Percentiles rank a stretch among this genome's conserved stretches.
These are phyloP conservation scores for Rhododendron simsii DNA, from an alignment of 148 eudicot genomes.

Conservation along the genomic window DNA sequence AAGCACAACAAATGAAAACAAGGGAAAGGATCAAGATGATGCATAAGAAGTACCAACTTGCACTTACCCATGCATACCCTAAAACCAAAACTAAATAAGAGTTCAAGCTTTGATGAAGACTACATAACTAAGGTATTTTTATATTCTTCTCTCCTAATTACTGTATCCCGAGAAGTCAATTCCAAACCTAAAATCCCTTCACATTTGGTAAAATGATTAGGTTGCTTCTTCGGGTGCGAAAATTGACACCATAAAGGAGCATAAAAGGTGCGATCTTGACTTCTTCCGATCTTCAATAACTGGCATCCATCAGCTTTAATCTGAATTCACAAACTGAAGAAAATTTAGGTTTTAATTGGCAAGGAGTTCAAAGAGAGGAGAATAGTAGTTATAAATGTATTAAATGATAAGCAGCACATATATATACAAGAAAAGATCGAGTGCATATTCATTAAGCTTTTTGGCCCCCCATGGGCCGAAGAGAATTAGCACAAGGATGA, in stretches of 20 bases:
- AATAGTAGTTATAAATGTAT: neutral
- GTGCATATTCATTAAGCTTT: no score
- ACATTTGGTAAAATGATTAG: neutral
- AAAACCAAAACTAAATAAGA: neutral
- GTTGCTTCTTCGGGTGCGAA: neutral
- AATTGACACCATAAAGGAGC: constrained; percentile 1
- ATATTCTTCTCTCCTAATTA: neutral
- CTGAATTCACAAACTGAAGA: neutral
- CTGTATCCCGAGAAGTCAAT: constrained; percentile 17
- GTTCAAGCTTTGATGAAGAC: neutral
- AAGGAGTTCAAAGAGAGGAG: neutral
- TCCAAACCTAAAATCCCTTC: constrained; percentile 22
- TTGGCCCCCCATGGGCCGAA: no score
- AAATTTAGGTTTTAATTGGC: neutral
- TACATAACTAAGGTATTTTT: neutral
- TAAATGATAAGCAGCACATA: neutral
- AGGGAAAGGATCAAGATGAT: no score
- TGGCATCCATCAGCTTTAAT: neutral
- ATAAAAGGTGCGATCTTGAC: constrained; percentile 31
- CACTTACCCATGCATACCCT: neutral
- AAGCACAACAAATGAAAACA: neutral
- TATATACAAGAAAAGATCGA: no score
- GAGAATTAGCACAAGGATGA: neutral
- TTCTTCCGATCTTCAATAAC: constrained; percentile 3
- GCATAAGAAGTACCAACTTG: no score